A percentile compares a stretch with the other conserved stretches of the same genome.
These are phyloP conservation scores for Rhizopus arrhizus DNA, from an alignment of 371 early-diverging fungal genomes.

Conservation along the genomic window DNA sequence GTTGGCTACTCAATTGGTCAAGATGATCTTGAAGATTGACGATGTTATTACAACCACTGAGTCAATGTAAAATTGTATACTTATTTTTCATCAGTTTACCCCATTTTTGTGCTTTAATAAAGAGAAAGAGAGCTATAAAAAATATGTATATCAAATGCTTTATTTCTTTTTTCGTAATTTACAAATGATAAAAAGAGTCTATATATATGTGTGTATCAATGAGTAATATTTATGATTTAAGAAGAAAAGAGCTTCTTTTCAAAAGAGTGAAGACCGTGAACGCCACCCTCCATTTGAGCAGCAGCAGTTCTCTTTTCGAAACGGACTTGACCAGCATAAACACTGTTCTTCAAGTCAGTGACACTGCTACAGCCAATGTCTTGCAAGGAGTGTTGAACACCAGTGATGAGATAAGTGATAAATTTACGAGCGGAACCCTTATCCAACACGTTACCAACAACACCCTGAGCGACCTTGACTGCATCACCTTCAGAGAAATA, in stretches of 20 bases:
- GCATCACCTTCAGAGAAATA: constrained; percentile 94
- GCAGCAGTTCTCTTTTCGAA: constrained; percentile 94
- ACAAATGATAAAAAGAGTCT: background rate
- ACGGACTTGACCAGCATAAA: constrained; percentile 74
- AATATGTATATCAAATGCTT: background rate
- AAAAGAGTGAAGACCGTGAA: constrained; percentile 89
- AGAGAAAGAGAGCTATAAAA: background rate
- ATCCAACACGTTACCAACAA: constrained; percentile 93
- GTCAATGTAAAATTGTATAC: background rate
- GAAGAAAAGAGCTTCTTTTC: constrained; percentile 84
- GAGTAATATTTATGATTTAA: constrained; percentile 10
- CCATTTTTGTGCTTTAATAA: background rate
- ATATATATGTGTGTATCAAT: background rate
- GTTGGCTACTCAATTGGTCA: constrained; percentile 98
- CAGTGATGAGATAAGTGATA: constrained; percentile 86
- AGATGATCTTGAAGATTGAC: constrained; percentile 97
- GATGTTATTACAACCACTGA: constrained; percentile 78
- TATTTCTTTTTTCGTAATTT: background rate
- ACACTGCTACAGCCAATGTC: constrained; percentile 87
- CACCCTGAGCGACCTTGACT: constrained; percentile 98
- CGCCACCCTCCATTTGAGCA: constrained; percentile 96
- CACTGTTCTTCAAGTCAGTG: constrained; percentile 65
- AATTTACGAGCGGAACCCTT: constrained; percentile 95
- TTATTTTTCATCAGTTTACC: background rate
- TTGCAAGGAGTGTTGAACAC: constrained; percentile 95